A percentile compares a stretch with the other conserved stretches of the same genome.
Evolutionary conservation across 345 rosid species (phyloP).

Genomic region (Conringia planisiliqua): DNA sequence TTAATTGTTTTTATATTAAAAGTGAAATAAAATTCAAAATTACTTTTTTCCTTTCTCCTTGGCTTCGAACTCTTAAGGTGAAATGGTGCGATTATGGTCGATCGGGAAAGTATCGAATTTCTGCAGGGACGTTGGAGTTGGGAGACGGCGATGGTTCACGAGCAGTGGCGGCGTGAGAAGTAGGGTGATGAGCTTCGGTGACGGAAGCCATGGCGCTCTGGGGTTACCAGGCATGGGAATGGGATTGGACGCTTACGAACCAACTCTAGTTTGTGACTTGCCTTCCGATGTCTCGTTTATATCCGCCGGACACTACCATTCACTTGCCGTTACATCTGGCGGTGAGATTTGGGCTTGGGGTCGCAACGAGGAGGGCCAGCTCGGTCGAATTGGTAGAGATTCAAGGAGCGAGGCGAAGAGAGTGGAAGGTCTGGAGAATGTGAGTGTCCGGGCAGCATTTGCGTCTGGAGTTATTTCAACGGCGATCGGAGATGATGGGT

Average conservation of each 20-base stretch:
- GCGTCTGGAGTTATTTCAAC: constrained; percentile 91
- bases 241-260: constrained; percentile 68
- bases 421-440: constrained; percentile 61
- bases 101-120: background rate
- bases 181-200: constrained; percentile 83
- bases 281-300: constrained; percentile 55
- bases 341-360: constrained; percentile 95
- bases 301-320: constrained; percentile 84
- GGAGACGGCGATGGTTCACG: constrained; percentile 23
- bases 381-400: constrained; percentile 59
- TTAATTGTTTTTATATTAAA: background rate
- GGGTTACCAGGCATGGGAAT: constrained; percentile 59
- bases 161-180: background rate
- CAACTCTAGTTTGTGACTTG: constrained; percentile 47
- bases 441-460: constrained; percentile 52
- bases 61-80: background rate
- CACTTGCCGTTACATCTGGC: constrained; percentile 72
- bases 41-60: background rate
- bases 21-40: background rate
- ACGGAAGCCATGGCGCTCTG: constrained; percentile 75
- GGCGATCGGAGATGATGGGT: constrained; percentile 72
- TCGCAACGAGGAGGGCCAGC: constrained; percentile 75
- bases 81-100: constrained; percentile 23
- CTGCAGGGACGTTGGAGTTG: background rate
- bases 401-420: constrained; percentile 62